These are phyloP conservation scores for Suhomyces kunorum DNA, from an alignment of 1,139 yeast genomes.

Conservation along the genomic window DNA sequence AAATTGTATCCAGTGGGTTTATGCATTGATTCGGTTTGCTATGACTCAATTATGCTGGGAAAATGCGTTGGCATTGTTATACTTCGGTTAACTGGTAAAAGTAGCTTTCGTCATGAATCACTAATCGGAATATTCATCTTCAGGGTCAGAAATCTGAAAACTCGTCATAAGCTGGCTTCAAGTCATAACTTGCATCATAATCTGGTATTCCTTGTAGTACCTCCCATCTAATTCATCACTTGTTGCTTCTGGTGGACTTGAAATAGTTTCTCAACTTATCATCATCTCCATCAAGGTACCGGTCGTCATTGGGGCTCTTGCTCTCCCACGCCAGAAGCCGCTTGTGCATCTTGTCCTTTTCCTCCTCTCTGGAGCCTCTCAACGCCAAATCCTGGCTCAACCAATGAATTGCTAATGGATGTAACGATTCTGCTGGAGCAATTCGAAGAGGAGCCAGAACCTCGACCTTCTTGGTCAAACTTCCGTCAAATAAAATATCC, in stretches of 20 bases:
- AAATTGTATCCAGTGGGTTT: too few species aligned
- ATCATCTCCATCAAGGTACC: slow-evolving; percentile 48
- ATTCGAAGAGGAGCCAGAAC: slow-evolving; percentile 23
- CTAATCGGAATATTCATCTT: too few species aligned
- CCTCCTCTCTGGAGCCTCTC: slow-evolving; percentile 57
- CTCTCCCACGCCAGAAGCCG: slow-evolving; percentile 26
- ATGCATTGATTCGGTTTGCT: too few species aligned
- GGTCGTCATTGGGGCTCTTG: slow-evolving; percentile 36
- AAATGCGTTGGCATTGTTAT: too few species aligned
- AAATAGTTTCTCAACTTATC: slow-evolving; percentile 51
- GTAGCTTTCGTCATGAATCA: too few species aligned
- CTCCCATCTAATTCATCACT: slow-evolving; percentile 1
- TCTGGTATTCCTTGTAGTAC: too few species aligned
- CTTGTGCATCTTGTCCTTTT: slow-evolving; percentile 43
- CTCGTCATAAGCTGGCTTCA: too few species aligned
- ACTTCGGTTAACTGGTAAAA: too few species aligned
- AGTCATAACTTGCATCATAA: too few species aligned
- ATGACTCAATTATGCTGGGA: too few species aligned
- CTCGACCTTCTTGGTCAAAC: slow-evolving; percentile 25
- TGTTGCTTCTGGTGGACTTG: slow-evolving; percentile 41
- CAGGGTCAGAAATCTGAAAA: too few species aligned
- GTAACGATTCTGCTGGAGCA: slow-evolving; percentile 52
- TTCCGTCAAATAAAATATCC: slow-evolving; percentile 30
- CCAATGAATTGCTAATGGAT: slow-evolving; percentile 74
- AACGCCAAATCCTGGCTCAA: slow-evolving; percentile 51